These are phyloP conservation scores for Rhynchospora pubera DNA, from an alignment of 176 grass and related monocot species.

Conservation along the genomic window DNA sequence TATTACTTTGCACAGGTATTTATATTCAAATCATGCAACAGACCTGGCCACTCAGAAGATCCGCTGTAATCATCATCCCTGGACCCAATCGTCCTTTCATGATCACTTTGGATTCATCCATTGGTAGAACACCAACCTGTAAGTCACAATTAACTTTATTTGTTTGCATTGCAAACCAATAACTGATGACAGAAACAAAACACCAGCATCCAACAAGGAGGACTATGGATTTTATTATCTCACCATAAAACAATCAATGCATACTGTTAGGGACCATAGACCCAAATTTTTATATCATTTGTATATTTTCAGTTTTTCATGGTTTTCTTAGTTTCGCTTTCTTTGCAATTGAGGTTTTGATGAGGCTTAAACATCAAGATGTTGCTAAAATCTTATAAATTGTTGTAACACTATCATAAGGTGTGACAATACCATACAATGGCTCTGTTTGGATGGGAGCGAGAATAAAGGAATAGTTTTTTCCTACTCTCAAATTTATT, in stretches of 20 bases:
- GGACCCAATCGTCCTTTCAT: constrained; percentile 96
- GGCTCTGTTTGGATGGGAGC: too few species aligned
- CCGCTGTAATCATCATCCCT: constrained; percentile 99
- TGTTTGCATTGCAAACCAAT: background rate
- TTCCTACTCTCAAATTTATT: too few species aligned
- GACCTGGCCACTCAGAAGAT: constrained; percentile 88
- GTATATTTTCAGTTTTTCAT: too few species aligned
- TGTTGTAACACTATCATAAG: background rate
- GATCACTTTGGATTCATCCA: constrained; percentile 97
- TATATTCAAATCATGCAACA: constrained; percentile 9
- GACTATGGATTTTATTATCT: background rate
- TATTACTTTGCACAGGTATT: background rate
- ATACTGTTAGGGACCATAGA: background rate
- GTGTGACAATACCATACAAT: background rate
- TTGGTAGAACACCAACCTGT: constrained; percentile 97
- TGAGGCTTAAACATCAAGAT: too few species aligned
- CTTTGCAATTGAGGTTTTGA: too few species aligned
- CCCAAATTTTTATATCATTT: background rate
- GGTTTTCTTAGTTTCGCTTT: background rate
- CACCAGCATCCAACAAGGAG: background rate
- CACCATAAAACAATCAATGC: background rate
- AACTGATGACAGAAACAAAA: background rate
- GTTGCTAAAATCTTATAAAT: background rate
- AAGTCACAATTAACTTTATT: constrained; percentile 20
- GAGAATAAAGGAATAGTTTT: too few species aligned